Evolutionary conservation across 768 basidiomycete genomes (phyloP).

Genomic region (Lentinula guzmanii): DNA sequence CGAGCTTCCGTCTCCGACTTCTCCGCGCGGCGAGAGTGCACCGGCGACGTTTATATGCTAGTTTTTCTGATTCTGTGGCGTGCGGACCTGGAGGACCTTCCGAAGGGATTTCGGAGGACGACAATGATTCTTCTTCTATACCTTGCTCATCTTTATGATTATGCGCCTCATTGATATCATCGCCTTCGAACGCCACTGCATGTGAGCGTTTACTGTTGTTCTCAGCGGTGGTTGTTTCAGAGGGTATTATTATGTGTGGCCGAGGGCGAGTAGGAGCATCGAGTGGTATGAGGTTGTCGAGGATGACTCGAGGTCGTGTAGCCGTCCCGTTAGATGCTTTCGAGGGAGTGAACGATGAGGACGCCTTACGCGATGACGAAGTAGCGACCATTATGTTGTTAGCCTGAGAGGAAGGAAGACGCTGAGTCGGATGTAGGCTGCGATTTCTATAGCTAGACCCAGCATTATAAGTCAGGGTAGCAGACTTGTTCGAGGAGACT

Average conservation of each 20-base stretch:
- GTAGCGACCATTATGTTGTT: neutral
- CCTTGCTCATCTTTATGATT: neutral
- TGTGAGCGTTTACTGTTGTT: slow-evolving; percentile 65
- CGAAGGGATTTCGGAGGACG: neutral
- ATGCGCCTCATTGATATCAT: neutral
- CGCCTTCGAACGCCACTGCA: slow-evolving; percentile 21
- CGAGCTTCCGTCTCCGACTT: slow-evolving; percentile 59
- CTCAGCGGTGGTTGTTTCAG: slow-evolving; percentile 41
- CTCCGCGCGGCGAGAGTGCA: slow-evolving; percentile 68
- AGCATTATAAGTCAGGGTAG: neutral
- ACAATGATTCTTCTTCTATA: too few species aligned
- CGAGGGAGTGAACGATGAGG: slow-evolving; percentile 24
- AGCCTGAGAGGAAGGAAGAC: neutral
- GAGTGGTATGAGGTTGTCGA: slow-evolving; percentile 58
- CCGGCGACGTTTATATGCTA: slow-evolving; percentile 59
- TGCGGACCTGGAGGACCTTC: slow-evolving; percentile 16
- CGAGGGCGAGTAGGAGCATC: slow-evolving; percentile 79
- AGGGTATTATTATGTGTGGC: slow-evolving; percentile 60
- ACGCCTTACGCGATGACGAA: slow-evolving; percentile 6
- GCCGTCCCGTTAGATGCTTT: neutral
- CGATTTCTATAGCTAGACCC: neutral
- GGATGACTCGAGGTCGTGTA: slow-evolving; percentile 55
- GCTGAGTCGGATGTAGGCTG: neutral
- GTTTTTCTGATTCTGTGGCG: slow-evolving; percentile 40
- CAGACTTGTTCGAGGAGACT: neutral